Evolutionary conservation across 345 rosid species (phyloP).

Genomic region (Acer yangbiense): DNA sequence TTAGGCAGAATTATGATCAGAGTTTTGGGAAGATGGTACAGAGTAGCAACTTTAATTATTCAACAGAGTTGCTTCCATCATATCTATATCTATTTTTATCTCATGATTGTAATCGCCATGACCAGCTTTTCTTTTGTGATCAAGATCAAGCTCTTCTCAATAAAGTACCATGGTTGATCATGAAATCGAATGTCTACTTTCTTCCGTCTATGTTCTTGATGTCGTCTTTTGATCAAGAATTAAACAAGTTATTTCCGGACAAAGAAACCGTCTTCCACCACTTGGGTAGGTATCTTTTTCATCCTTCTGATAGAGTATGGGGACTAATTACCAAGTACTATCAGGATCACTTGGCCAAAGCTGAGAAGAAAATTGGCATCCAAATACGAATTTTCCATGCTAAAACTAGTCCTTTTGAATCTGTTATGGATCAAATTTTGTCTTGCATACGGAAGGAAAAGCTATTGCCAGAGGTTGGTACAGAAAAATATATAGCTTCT

Average conservation of each 20-base stretch:
- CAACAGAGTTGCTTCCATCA: slow-evolving; percentile 14
- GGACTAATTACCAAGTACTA: slow-evolving; percentile 7
- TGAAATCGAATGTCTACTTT: slow-evolving; percentile 19
- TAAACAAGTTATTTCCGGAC: slow-evolving; percentile 20
- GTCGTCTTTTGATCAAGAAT: slow-evolving; percentile 15
- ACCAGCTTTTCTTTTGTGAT: slow-evolving; percentile 20
- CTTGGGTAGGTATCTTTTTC: slow-evolving; percentile 24
- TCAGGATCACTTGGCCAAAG: slow-evolving; percentile 10
- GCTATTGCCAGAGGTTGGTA: slow-evolving; percentile 11
- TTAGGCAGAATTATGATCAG: neutral
- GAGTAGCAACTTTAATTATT: neutral
- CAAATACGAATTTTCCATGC: slow-evolving; percentile 14
- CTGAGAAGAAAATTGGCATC: slow-evolving; percentile 12
- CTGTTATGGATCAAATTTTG: slow-evolving; percentile 21
- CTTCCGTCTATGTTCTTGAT: slow-evolving; percentile 21
- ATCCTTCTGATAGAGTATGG: slow-evolving; percentile 18
- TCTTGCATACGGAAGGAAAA: slow-evolving; percentile 13
- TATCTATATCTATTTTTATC: slow-evolving; percentile 10
- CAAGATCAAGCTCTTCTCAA: slow-evolving; percentile 18
- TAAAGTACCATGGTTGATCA: slow-evolving; percentile 21
- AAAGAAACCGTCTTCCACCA: slow-evolving; percentile 26
- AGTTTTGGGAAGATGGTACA: slow-evolving; percentile 19
- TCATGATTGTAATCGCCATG: slow-evolving; percentile 14
- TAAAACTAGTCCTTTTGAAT: slow-evolving; percentile 12
- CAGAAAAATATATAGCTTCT: neutral